Percentiles rank a stretch among this genome's conserved stretches.
Conservation (phyloP, 2,329 filamentous ascomycete species). For the Fusarium liriodendri region DNA sequence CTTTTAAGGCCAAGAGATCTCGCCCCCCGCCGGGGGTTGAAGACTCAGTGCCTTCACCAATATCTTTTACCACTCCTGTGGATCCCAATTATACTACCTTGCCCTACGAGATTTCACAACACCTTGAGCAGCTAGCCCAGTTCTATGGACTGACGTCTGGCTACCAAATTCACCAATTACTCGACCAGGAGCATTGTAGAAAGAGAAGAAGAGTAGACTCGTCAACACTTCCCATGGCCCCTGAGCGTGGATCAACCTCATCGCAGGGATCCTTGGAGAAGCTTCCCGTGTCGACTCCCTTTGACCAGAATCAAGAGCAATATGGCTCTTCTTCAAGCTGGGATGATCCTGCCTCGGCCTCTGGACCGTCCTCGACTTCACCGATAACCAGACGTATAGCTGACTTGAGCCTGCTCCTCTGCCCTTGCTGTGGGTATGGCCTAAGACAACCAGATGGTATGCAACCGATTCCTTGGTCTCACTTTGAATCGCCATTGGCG, state of each 20-base stretch:
- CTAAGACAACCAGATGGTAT: constrained; percentile 47
- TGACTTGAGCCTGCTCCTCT: constrained; percentile 44
- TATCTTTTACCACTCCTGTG: constrained; percentile 32
- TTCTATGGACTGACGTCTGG: constrained; percentile 49
- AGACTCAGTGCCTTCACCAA: constrained; percentile 35
- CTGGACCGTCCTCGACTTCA: constrained; percentile 39
- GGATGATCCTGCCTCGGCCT: constrained; percentile 34
- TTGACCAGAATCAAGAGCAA: constrained; percentile 38
- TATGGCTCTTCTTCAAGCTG: constrained; percentile 37
- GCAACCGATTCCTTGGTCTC: constrained; percentile 14
- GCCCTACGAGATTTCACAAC: constrained; percentile 40
- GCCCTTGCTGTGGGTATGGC: constrained; percentile 47
- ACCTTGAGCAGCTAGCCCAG: constrained; percentile 44
- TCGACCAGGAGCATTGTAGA: constrained; percentile 40
- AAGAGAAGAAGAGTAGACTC: constrained; percentile 49
- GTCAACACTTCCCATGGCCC: constrained; percentile 48
- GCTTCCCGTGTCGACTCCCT: constrained; percentile 31
- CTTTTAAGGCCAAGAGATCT: constrained; percentile 46
- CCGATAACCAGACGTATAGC: constrained; percentile 46
- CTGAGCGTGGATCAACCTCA: constrained; percentile 33
- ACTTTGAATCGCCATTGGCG: neutral
- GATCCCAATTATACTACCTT: constrained; percentile 41
- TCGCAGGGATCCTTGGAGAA: constrained; percentile 49
- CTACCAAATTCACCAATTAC: constrained; percentile 45
- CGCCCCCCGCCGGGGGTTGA: constrained; percentile 41